Evolutionary conservation across 1,139 yeast genomes (phyloP), one percentile per base, ranked within the genome.

Genomic region (Pichia norvegensis): DNA sequence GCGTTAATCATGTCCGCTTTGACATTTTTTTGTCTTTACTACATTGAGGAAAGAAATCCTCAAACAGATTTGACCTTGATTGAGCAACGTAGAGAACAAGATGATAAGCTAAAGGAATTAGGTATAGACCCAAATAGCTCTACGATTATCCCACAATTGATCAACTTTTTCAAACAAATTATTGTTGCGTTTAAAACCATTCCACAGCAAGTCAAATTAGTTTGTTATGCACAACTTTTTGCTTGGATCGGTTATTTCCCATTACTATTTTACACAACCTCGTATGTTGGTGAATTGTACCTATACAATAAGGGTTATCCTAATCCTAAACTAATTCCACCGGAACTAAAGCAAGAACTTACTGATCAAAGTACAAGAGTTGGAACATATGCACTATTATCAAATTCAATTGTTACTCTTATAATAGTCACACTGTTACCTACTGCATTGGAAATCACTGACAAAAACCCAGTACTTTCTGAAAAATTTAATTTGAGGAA

Each of bases 231-330:
- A 3, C 75, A 73, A 51, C 70, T 73, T 44, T 70, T 70, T 55
- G 78, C 78, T 0, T 73, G 78, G 78, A 67, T 73, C 29, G 78
- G 78, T 0, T 73, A 70, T 50, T 70, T 70, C 49, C 76, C 76
- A 1, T 67, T 72, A 69, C 53, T 73, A 9, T 73, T 73, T 46
- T 73, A 73, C 51, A 70, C 76, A 1, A 71, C 76, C 4, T 71
- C 76, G 0, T 73, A 71, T 52, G 76, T 72, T 38, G 77, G 77
- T 1, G 74, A 70, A 41, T 53, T 72, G 23, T 71, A 67, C 54
- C 63, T 68, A 31, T 63, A 58, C 42, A 72, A 70, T 46, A 54
- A 56, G 20, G 60, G 63, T 1, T 56, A 58, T 42, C 52, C 55
- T 23, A 63, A 61, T 29, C 65, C 67, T 2, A 40, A 40, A 19